Base-by-base conservation (phyloP, 2,329 filamentous ascomycete genomes). In the Daldinia sp. region DNA sequence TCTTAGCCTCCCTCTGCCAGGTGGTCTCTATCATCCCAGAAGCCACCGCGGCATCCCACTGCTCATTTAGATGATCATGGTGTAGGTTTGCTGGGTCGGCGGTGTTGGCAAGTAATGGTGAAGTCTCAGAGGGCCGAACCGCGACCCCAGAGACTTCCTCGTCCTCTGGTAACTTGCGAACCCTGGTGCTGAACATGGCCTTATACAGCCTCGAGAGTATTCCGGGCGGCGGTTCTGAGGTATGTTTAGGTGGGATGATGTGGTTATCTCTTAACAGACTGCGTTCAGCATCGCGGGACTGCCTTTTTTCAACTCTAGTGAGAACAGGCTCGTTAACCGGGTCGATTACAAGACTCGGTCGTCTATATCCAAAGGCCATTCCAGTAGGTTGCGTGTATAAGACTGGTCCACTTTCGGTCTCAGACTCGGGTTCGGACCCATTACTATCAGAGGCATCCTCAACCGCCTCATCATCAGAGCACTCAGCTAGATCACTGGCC, bases 1-100 rank as follows among this genome's bases (percentile, higher is more conserved):
- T 94, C 82, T 94, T 94, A 46, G 92, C 86, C 83, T 98, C 95
- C 69, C 94, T 89, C 79, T 92, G 90, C 94, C 94, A 98, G 4
- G 93, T 97, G 4, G 94, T 98, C 60, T 91, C 90, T 72, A 98
- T 94, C 76, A 89, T 87, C 10, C 94, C 93, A 0, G 91, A 88
- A 0, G 89, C 87, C 10, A 98, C 92, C 0, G 94, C 95, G 69
- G 94, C 92, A 69, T 95, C 91, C 93, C 93, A 97, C 76, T 93
- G 91, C 74, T 89, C 86, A 73, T 91, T 88, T 57, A 94, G 83
- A 58, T 87, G 84, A 51, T 89, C 87, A 4, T 85, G 81, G 4
- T 81, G 83, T 63, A 83, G 83, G 42, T 82, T 81, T 23, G 83
- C 82, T 10, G 83, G 82, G 71, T 18, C 81, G 81, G 60, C 77